phyloP scores from a whole-genome alignment of 2,329 filamentous ascomycete genomes.

The Chlorencoelia australis region DNA sequence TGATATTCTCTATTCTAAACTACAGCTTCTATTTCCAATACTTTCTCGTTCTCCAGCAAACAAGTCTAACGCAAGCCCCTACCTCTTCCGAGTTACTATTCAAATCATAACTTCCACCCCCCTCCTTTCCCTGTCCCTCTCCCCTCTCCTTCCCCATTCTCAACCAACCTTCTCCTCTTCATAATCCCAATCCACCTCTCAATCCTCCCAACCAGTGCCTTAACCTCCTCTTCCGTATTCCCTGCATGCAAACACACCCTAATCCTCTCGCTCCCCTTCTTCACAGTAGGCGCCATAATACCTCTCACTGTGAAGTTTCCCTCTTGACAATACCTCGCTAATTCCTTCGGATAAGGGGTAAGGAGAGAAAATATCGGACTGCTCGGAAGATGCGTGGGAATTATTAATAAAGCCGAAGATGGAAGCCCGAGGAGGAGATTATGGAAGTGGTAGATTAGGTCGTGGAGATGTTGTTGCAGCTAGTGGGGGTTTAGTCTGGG shows the following conservation, averaged over 20 bases:
- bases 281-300: conserved; percentile 60
- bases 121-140: too few species aligned
- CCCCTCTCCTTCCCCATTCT: neutral
- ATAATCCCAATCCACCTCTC: conserved; percentile 15
- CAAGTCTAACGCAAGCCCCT: too few species aligned
- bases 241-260: conserved; percentile 59
- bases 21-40: too few species aligned
- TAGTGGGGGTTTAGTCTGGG: neutral
- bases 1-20: too few species aligned
- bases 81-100: too few species aligned
- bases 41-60: too few species aligned
- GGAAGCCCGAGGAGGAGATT: conserved; percentile 35
- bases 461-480: neutral
- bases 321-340: conserved; percentile 51
- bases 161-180: neutral
- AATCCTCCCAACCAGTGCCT: conserved; percentile 33
- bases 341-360: conserved; percentile 43
- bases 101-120: too few species aligned
- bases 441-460: neutral
- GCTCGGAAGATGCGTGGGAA: conserved; percentile 31
- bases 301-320: conserved; percentile 50
- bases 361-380: conserved; percentile 58
- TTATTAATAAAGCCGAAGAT: conserved; percentile 1
- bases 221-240: conserved; percentile 48
- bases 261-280: conserved; percentile 50